Percentiles rank a stretch among this genome's conserved stretches.
Evolutionary conservation across 164 flowering plant species (phyloP).

Genomic region (Umbellularia californica): DNA sequence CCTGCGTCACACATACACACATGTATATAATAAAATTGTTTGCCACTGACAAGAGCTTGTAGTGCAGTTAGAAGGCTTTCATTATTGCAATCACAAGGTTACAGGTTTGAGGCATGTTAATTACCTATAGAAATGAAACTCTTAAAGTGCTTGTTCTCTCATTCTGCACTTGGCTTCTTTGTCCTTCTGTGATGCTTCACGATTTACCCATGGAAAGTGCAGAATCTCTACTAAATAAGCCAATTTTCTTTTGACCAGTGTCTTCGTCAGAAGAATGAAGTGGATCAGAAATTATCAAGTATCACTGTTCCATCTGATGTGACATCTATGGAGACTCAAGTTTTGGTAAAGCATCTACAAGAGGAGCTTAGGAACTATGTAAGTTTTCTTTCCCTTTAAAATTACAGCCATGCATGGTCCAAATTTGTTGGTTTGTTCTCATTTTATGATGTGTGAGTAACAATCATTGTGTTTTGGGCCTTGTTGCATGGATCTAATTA

Average conservation of each 20-base stretch:
- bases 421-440: background rate
- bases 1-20: too few species aligned
- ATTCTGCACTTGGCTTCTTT: too few species aligned
- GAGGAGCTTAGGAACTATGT: constrained; percentile 81
- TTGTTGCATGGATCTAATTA: background rate
- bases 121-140: too few species aligned
- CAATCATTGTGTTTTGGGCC: constrained; percentile 1
- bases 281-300: constrained; percentile 44
- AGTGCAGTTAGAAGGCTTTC: too few species aligned
- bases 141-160: too few species aligned
- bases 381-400: constrained; percentile 24
- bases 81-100: too few species aligned
- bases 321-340: constrained; percentile 31
- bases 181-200: background rate
- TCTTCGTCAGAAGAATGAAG: constrained; percentile 58
- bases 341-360: constrained; percentile 78
- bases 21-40: too few species aligned
- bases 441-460: background rate
- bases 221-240: background rate
- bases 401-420: background rate
- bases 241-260: constrained; percentile 37
- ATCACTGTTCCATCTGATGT: constrained; percentile 35
- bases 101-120: too few species aligned
- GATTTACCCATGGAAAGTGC: background rate
- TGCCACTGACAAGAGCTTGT: too few species aligned